phyloP scores from a whole-genome alignment of 331 rosid genomes.

The Stylosanthes scabra region DNA sequence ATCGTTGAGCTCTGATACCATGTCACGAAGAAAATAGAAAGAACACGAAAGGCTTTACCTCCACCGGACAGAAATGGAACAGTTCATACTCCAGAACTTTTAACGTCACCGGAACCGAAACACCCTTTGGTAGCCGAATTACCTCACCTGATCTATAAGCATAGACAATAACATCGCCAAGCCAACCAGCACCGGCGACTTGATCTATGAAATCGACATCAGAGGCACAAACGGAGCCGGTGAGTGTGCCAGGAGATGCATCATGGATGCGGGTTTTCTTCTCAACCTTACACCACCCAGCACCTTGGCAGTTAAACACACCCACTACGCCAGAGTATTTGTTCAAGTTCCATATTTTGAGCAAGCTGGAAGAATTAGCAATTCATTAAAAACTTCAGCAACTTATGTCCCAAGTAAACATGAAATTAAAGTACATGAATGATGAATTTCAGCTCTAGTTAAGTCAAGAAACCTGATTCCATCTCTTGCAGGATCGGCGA shows the following conservation, averaged over 20 bases:
- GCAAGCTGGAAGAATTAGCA: conserved; percentile 69
- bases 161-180: conserved; percentile 70
- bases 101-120: conserved; percentile 81
- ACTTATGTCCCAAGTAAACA: not conserved
- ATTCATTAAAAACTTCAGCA: conserved; percentile 21
- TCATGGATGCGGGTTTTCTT: conserved; percentile 89
- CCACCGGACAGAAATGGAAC: conserved; percentile 83
- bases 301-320: conserved; percentile 97
- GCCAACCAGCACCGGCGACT: conserved; percentile 79
- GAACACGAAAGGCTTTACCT: conserved; percentile 43
- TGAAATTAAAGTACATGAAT: not conserved
- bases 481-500: conserved; percentile 93
- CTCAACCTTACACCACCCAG: conserved; percentile 92
- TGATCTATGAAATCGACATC: conserved; percentile 75
- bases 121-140: conserved; percentile 75
- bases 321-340: conserved; percentile 93
- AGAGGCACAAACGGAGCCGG: conserved; percentile 58
- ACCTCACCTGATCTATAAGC: conserved; percentile 82
- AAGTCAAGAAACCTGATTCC: conserved; percentile 65
- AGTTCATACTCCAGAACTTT: conserved; percentile 86
- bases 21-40: too few species aligned
- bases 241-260: conserved; percentile 76
- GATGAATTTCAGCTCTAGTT: not conserved
- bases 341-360: conserved; percentile 96
- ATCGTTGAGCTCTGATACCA: too few species aligned